A percentile compares a stretch with the other conserved stretches of the same genome.
These are phyloP conservation scores for Suhomyces prunicola DNA, from an alignment of 805 yeast species.

Conservation along the genomic window DNA sequence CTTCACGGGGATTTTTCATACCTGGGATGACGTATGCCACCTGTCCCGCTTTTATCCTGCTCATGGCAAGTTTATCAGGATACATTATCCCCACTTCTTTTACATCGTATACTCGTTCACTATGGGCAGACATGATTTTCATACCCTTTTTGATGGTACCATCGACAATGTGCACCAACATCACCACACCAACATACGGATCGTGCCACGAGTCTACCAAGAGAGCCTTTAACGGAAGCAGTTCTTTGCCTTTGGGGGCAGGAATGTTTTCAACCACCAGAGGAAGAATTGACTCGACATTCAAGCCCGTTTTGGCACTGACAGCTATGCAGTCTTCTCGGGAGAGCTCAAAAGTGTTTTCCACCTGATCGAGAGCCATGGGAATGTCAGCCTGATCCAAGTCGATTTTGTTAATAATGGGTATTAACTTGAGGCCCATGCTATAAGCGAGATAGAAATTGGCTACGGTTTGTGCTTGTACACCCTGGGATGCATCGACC, in stretches of 20 bases:
- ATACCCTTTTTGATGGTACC: conserved; percentile 75
- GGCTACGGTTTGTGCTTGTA: conserved; percentile 98
- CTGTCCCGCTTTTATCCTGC: conserved; percentile 76
- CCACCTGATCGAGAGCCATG: conserved; percentile 80
- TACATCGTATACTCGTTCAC: conserved; percentile 73
- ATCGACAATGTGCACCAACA: conserved; percentile 80
- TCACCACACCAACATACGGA: conserved; percentile 83
- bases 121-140: conserved; percentile 73
- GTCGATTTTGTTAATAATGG: conserved; percentile 90
- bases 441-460: conserved; percentile 88
- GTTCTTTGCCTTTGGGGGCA: conserved; percentile 58
- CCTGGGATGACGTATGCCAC: conserved; percentile 95
- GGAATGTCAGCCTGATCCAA: conserved; percentile 83
- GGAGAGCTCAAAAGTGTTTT: conserved; percentile 75
- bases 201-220: conserved; percentile 99
- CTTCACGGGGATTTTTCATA: conserved; percentile 83
- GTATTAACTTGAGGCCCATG: conserved; percentile 75
- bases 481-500: conserved; percentile 95
- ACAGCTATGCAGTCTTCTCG: conserved; percentile 73
- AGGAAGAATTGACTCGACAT: conserved; percentile 78
- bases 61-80: conserved; percentile 75
- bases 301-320: conserved; percentile 87
- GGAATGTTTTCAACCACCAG: conserved; percentile 80
- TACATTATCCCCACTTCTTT: conserved; percentile 95
- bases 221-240: conserved; percentile 63